These are phyloP conservation scores for Sugiyamaella mastotermitis DNA, from an alignment of 805 yeast genomes.

Conservation along the genomic window DNA sequence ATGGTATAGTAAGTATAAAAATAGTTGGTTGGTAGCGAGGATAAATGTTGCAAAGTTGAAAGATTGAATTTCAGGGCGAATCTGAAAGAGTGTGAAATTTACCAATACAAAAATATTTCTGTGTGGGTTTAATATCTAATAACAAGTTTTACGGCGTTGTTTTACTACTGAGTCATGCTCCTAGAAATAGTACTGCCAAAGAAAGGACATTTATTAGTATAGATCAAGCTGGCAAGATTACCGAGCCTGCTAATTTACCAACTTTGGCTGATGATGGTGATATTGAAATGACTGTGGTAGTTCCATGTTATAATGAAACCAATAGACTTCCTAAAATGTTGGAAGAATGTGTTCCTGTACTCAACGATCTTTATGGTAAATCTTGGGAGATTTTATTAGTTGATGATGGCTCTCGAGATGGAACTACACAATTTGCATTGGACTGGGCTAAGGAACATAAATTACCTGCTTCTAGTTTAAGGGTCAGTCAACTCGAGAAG, in stretches of 20 bases:
- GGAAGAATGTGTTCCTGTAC: slow-evolving; percentile 39
- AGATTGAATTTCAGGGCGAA: neutral
- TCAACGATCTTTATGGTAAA: slow-evolving; percentile 34
- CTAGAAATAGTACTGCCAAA: slow-evolving; percentile 10
- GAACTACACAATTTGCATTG: slow-evolving; percentile 68
- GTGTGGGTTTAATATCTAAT: neutral
- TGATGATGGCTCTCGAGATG: slow-evolving; percentile 88
- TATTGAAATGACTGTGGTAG: slow-evolving; percentile 65
- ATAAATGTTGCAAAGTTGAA: no score
- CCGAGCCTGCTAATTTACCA: slow-evolving; percentile 5
- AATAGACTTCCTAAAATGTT: slow-evolving; percentile 49
- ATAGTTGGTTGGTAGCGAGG: no score
- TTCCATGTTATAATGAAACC: slow-evolving; percentile 93
- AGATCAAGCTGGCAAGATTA: slow-evolving; percentile 1
- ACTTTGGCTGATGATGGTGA: slow-evolving; percentile 9
- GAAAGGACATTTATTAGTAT: slow-evolving; percentile 6
- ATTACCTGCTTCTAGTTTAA: slow-evolving; percentile 52
- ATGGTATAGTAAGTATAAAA: no score
- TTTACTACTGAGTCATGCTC: slow-evolving; percentile 11
- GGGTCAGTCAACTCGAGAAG: slow-evolving; percentile 61
- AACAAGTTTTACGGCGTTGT: slow-evolving; percentile 10
- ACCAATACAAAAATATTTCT: neutral
- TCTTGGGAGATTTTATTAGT: slow-evolving; percentile 76
- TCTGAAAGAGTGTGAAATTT: neutral
- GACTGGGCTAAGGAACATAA: slow-evolving; percentile 40